Evolutionary conservation across 2,329 filamentous ascomycete genomes (phyloP).

Genomic region (Hymenoscyphus fructigenus): DNA sequence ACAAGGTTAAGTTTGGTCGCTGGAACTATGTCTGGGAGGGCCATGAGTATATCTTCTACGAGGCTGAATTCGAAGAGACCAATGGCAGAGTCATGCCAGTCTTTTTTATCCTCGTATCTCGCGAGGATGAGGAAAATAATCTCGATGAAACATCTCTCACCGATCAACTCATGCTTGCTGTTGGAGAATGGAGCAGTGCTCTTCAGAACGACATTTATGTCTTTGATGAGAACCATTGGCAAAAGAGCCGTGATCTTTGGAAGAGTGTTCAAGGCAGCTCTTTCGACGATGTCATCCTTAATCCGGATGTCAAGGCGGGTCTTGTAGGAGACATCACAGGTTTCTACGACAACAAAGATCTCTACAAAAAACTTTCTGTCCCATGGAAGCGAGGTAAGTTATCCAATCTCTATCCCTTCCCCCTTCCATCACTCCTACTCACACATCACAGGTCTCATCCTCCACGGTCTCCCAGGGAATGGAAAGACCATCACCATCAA

Average conservation of each 20-base stretch:
- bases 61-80: conserved; percentile 17
- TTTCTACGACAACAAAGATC: conserved; percentile 17
- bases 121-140: neutral
- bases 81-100: conserved; percentile 9
- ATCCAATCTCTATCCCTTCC: too few species aligned
- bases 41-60: conserved; percentile 23
- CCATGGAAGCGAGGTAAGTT: conserved; percentile 18
- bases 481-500: too few species aligned
- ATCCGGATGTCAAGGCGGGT: conserved; percentile 16
- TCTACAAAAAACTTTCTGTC: conserved; percentile 18
- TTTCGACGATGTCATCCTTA: conserved; percentile 20
- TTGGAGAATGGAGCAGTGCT: conserved; percentile 53
- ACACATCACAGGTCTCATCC: too few species aligned
- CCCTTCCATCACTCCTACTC: too few species aligned
- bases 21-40: conserved; percentile 23
- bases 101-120: conserved; percentile 14
- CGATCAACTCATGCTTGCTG: conserved; percentile 55
- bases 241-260: conserved; percentile 60
- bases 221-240: conserved; percentile 61
- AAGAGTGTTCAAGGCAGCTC: conserved; percentile 50
- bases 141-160: conserved; percentile 21
- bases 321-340: conserved; percentile 14
- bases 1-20: conserved; percentile 22
- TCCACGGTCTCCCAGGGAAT: too few species aligned
- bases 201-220: conserved; percentile 67